Evolutionary conservation across 768 basidiomycete species (phyloP).

Genomic region (Mycena crocata): DNA sequence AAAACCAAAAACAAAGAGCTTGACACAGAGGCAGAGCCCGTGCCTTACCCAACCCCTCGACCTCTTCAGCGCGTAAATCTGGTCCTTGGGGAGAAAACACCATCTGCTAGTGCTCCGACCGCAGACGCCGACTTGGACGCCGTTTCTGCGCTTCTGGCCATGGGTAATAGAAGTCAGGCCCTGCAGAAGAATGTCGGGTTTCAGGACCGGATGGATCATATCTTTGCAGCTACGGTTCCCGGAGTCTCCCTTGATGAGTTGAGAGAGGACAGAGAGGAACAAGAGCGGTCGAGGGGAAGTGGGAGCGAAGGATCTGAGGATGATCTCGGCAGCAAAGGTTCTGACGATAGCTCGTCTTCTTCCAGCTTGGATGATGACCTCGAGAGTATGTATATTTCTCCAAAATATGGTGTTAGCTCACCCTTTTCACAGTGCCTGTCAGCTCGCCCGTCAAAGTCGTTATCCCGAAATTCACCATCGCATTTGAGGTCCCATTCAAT

Average conservation of each 20-base stretch:
- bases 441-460: not conserved
- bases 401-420: not conserved
- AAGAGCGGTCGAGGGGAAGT: not conserved
- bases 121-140: no score
- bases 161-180: no score
- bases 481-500: constrained; percentile 17
- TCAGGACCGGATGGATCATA: not conserved
- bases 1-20: no score
- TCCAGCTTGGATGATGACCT: no score
- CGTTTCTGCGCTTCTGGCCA: no score
- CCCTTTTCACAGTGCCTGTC: not conserved
- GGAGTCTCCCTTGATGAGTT: not conserved
- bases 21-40: no score
- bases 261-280: not conserved
- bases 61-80: no score
- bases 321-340: not conserved
- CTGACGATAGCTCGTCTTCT: no score
- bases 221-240: not conserved
- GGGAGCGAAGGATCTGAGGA: not conserved
- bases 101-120: no score
- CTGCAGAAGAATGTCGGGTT: no score
- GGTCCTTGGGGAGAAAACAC: no score
- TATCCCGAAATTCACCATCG: not conserved
- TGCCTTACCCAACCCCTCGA: no score
- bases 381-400: not conserved